Percentiles rank a stretch among this genome's conserved stretches.
These are phyloP conservation scores for Cordyceps militaris DNA, from an alignment of 2,329 filamentous ascomycete genomes.

Conservation along the genomic window DNA sequence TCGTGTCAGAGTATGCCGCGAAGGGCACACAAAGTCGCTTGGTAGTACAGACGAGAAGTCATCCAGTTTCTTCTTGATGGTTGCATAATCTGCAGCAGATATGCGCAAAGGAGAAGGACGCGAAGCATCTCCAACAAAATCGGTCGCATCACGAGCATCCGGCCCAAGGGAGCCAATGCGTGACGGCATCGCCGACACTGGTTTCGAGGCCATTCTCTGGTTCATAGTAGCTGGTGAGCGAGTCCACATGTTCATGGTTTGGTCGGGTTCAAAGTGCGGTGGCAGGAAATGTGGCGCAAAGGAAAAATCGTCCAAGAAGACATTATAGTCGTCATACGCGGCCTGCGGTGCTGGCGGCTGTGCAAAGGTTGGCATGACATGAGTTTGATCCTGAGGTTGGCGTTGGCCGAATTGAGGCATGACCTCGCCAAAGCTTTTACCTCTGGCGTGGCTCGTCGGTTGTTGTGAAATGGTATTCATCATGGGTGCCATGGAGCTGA, in stretches of 20 bases:
- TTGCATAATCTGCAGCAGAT: slow-evolving; percentile 46
- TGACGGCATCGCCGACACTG: slow-evolving; percentile 46
- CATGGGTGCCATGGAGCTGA: slow-evolving; percentile 44
- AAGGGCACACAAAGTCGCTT: slow-evolving; percentile 59
- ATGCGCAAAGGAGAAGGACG: slow-evolving; percentile 38
- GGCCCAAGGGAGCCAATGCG: slow-evolving; percentile 48
- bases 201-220: slow-evolving; percentile 38
- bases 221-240: slow-evolving; percentile 33
- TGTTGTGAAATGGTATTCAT: slow-evolving; percentile 39
- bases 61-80: slow-evolving; percentile 51
- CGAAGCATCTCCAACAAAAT: slow-evolving; percentile 25
- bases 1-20: slow-evolving; percentile 58
- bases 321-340: slow-evolving; percentile 50
- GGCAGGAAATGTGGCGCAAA: slow-evolving; percentile 49
- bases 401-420: slow-evolving; percentile 42
- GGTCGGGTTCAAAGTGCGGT: slow-evolving; percentile 46
- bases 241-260: slow-evolving; percentile 45
- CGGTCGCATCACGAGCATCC: slow-evolving; percentile 38
- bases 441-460: slow-evolving; percentile 32
- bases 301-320: slow-evolving; percentile 52
- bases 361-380: slow-evolving; percentile 32
- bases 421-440: slow-evolving; percentile 43
- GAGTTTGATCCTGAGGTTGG: slow-evolving; percentile 37
- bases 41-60: slow-evolving; percentile 56
- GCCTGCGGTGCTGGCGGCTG: slow-evolving; percentile 24